phyloP scores from a whole-genome alignment of 805 yeast genomes.

The Nadsonia fulvescens region DNA sequence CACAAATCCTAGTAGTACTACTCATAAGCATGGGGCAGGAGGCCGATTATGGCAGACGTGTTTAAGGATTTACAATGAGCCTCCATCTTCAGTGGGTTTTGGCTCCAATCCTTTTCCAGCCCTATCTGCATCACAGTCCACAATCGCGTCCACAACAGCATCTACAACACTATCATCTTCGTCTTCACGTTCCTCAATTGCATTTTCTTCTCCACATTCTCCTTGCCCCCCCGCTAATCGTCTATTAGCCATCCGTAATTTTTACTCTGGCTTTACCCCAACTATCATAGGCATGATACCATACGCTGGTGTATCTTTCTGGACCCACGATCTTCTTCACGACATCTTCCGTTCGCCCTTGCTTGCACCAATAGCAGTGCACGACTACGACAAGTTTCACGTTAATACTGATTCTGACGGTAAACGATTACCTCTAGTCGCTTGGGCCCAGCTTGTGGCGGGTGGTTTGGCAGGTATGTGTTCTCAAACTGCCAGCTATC shows the following conservation, averaged over 20 bases:
- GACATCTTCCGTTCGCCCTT: constrained; percentile 52
- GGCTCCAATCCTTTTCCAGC: too few species aligned
- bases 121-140: constrained; percentile 9
- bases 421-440: constrained; percentile 46
- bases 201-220: constrained; percentile 1
- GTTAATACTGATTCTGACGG: constrained; percentile 14
- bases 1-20: not conserved
- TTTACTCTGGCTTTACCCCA: constrained; percentile 87
- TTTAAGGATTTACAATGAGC: too few species aligned
- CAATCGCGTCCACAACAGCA: constrained; percentile 17
- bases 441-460: constrained; percentile 85
- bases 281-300: constrained; percentile 93
- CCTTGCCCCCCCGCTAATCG: too few species aligned
- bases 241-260: constrained; percentile 34
- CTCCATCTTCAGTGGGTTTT: too few species aligned
- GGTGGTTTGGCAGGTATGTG: constrained; percentile 94
- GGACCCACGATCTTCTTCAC: constrained; percentile 81
- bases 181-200: constrained; percentile 3
- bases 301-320: constrained; percentile 93
- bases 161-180: constrained; percentile 6
- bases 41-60: too few species aligned
- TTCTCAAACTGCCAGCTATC: constrained; percentile 93
- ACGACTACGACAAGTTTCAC: constrained; percentile 5
- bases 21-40: too few species aligned
- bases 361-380: too few species aligned